Percentiles rank a stretch among this genome's conserved stretches.
These are phyloP conservation scores for Ustilaginoidea virens DNA, from an alignment of 2,329 filamentous ascomycete species.

Conservation along the genomic window DNA sequence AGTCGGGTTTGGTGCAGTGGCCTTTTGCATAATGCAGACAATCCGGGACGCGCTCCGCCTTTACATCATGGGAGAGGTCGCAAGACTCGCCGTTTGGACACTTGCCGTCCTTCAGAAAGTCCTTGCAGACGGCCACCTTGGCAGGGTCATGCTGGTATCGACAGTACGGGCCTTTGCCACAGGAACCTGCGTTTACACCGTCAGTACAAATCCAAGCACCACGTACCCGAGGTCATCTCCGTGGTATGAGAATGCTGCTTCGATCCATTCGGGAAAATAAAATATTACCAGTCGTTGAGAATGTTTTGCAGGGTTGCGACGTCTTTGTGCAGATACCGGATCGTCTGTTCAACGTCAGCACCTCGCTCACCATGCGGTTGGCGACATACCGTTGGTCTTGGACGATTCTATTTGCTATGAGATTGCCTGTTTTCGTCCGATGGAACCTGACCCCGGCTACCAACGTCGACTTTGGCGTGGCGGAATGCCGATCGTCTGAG, in stretches of 20 bases:
- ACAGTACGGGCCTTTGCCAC: constrained; percentile 66
- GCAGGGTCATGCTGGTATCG: constrained; percentile 69
- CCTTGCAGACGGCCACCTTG: constrained; percentile 83
- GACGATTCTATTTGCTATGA: constrained; percentile 63
- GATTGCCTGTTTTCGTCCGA: constrained; percentile 75
- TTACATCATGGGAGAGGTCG: constrained; percentile 80
- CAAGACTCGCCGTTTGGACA: constrained; percentile 68
- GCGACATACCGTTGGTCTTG: constrained; percentile 57
- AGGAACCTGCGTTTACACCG: constrained; percentile 50
- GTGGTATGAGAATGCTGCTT: constrained; percentile 7
- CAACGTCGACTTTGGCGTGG: constrained; percentile 55
- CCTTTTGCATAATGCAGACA: constrained; percentile 85
- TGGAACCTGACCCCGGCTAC: constrained; percentile 71
- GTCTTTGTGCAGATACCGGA: constrained; percentile 48
- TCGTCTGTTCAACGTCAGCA: constrained; percentile 29
- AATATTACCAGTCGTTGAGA: constrained; percentile 53
- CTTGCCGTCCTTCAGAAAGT: constrained; percentile 63
- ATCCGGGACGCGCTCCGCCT: constrained; percentile 67
- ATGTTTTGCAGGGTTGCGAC: constrained; percentile 57
- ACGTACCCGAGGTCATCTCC: constrained; percentile 20
- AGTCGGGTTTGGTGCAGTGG: constrained; percentile 74
- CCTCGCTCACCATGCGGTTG: constrained; percentile 8
- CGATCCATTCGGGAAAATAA: constrained; percentile 21
- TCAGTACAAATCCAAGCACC: constrained; percentile 26
- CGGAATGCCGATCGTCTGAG: constrained; percentile 34